A percentile compares a stretch with the other conserved stretches of the same genome.
Conservation (phyloP, 2,329 filamentous ascomycete species). For the Aspergillus amoenus region DNA sequence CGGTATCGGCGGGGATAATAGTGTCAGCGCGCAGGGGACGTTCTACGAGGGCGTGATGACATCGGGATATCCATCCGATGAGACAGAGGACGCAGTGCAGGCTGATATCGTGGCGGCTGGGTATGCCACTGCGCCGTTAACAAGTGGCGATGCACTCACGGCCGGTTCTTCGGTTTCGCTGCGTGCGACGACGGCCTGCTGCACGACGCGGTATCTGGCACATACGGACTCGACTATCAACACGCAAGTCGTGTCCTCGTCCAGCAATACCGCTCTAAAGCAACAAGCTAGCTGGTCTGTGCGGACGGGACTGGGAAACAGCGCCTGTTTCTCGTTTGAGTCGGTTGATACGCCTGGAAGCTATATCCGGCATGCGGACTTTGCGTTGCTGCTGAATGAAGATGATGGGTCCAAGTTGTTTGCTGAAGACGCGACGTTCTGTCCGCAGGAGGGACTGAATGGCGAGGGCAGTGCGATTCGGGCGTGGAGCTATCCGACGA, state of each 20-base stretch:
- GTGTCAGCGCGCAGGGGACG: constrained; percentile 58
- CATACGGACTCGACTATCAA: constrained; percentile 53
- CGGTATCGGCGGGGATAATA: constrained; percentile 71
- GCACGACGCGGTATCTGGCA: constrained; percentile 55
- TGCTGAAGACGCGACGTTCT: constrained; percentile 64
- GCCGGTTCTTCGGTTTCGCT: constrained; percentile 55
- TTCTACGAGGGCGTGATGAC: constrained; percentile 69
- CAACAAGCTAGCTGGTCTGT: constrained; percentile 56
- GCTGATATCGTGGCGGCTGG: constrained; percentile 60
- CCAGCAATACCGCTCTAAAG: constrained; percentile 52
- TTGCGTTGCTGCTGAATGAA: constrained; percentile 50
- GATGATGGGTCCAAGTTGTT: constrained; percentile 59
- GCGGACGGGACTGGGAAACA: constrained; percentile 56
- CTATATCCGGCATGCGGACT: constrained; percentile 59
- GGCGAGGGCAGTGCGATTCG: constrained; percentile 54
- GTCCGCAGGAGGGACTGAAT: constrained; percentile 53
- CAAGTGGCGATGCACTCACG: constrained; percentile 49
- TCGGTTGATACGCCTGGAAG: constrained; percentile 58
- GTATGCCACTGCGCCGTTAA: constrained; percentile 51
- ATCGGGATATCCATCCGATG: constrained; percentile 59
- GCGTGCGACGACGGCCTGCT: constrained; percentile 56
- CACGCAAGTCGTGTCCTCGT: constrained; percentile 56
- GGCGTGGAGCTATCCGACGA: constrained; percentile 61
- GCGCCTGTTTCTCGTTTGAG: constrained; percentile 62
- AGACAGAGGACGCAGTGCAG: constrained; percentile 58